Base-by-base conservation (phyloP, 1,284 basidiomycete species). In the Dichomitus squalens region DNA sequence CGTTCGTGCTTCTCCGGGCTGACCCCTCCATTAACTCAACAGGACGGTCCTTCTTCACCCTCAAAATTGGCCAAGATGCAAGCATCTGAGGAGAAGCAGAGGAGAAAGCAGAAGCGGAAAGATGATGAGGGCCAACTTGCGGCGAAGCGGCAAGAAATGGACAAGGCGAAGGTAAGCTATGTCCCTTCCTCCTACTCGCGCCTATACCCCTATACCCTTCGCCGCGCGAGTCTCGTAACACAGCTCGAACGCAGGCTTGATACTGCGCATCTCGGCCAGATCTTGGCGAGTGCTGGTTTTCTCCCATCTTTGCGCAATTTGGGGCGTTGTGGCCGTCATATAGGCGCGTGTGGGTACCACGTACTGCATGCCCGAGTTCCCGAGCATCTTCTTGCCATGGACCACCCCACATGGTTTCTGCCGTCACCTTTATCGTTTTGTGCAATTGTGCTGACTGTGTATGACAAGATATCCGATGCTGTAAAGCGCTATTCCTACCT, bases 401-500 rank as follows among this genome's bases (percentile, higher is more conserved):
- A n/a, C 25, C 12, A 8, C 18, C 18, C 20, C 31, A 33, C 14
- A 16, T 3, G 11, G 16, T 31, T 12, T 18, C 35, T 34, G n/a
- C 25, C 18, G 4, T 27, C 39, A 20, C 34, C 9, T 12, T n/a
- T 23, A 7, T 7, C 18, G n/a, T 23, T 11, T 23, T 3, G 7
- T 8, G 7, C 4, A 8, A 5, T 35, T 4, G 20, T 48, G 31
- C 49, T 53, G 7, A n/a, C 21, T 47, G 2, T 40, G 4, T 41
- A n/a, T 38, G 21, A 18, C n/a, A 63, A 96, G 93, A 83, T 95
- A 33, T 78, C 92, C n/a, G 95, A 97, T 69, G 93, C 94, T 31
- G 91, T 97, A 66, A 98, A 97, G 74, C 88, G 94, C 12, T 98
- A 97, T 72, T 93, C 92, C 7, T 97, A 96, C 73, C 83, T 98